A percentile compares a stretch with the other conserved stretches of the same genome.
These are phyloP conservation scores for Paraphoma chrysanthemicola DNA, from an alignment of 2,329 filamentous ascomycete genomes.

Conservation along the genomic window DNA sequence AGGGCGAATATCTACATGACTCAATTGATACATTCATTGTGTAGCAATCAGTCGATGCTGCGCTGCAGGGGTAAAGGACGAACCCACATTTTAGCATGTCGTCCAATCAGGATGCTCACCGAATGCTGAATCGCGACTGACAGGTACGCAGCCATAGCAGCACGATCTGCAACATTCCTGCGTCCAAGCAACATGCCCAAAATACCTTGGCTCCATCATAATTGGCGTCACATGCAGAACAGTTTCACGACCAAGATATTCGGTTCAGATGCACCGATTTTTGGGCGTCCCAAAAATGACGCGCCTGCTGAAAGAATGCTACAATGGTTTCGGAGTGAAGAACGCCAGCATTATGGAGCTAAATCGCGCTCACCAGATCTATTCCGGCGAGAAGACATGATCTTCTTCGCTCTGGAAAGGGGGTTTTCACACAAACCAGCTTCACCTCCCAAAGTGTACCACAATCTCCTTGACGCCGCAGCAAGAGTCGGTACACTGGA, in stretches of 20 bases:
- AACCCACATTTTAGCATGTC: not conserved
- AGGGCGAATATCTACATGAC: too few species aligned
- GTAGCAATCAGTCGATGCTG: too few species aligned
- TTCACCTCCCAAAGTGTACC: constrained; percentile 7
- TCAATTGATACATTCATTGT: too few species aligned
- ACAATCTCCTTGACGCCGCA: constrained; percentile 24
- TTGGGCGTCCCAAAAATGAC: not conserved
- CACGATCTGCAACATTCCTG: not conserved
- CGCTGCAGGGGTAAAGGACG: not conserved
- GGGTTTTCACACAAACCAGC: constrained; percentile 6
- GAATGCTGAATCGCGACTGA: not conserved
- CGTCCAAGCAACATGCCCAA: not conserved
- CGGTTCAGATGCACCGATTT: not conserved
- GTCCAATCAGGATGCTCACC: not conserved
- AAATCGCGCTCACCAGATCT: constrained; percentile 16
- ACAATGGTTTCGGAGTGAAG: not conserved
- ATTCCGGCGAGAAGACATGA: constrained; percentile 20
- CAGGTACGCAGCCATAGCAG: not conserved
- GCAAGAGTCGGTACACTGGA: constrained; percentile 21
- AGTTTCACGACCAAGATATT: not conserved
- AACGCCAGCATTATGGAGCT: constrained; percentile 18
- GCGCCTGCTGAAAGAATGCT: not conserved
- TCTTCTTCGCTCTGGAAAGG: constrained; percentile 12
- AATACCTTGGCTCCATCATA: not conserved
- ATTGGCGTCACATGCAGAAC: not conserved